These are phyloP conservation scores for Dictyostelium firmibasis DNA, from an alignment of 78 protist genomes.

Conservation along the genomic window DNA sequence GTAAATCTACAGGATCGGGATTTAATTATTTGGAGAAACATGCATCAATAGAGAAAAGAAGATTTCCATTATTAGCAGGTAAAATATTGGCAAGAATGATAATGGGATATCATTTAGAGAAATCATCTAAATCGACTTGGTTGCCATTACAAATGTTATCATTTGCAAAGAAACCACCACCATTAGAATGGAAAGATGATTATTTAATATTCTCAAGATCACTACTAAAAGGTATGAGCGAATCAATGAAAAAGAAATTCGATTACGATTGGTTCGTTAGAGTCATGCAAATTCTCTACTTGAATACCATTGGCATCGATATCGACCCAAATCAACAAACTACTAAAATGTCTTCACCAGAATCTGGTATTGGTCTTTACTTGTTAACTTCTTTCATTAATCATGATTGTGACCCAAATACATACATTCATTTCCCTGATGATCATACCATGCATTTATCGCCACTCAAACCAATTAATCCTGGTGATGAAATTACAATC, in stretches of 20 bases:
- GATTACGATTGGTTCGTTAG: slow-evolving; percentile 61
- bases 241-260: neutral
- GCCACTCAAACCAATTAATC: neutral
- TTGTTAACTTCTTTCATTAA: slow-evolving; percentile 47
- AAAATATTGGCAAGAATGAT: slow-evolving; percentile 35
- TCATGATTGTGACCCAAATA: slow-evolving; percentile 65
- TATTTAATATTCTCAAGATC: slow-evolving; percentile 20
- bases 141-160: slow-evolving; percentile 49
- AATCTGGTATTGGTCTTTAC: slow-evolving; percentile 56
- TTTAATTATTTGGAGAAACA: slow-evolving; percentile 7
- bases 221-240: neutral
- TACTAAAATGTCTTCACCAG: slow-evolving; percentile 28
- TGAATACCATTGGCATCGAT: slow-evolving; percentile 67
- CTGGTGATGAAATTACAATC: slow-evolving; percentile 55
- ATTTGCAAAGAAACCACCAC: slow-evolving; percentile 72
- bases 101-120: slow-evolving; percentile 44
- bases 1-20: slow-evolving; percentile 14
- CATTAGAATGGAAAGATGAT: slow-evolving; percentile 76
- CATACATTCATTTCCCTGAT: slow-evolving; percentile 27
- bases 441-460: slow-evolving; percentile 1
- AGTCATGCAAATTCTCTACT: slow-evolving; percentile 55
- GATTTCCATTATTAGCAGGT: slow-evolving; percentile 66
- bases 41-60: slow-evolving; percentile 27
- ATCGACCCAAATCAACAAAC: neutral
- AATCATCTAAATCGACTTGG: slow-evolving; percentile 22